Evolutionary conservation across 805 yeast genomes (phyloP), one percentile per base, ranked within the genome.

Genomic region (Wickerhamiella dianesei): DNA sequence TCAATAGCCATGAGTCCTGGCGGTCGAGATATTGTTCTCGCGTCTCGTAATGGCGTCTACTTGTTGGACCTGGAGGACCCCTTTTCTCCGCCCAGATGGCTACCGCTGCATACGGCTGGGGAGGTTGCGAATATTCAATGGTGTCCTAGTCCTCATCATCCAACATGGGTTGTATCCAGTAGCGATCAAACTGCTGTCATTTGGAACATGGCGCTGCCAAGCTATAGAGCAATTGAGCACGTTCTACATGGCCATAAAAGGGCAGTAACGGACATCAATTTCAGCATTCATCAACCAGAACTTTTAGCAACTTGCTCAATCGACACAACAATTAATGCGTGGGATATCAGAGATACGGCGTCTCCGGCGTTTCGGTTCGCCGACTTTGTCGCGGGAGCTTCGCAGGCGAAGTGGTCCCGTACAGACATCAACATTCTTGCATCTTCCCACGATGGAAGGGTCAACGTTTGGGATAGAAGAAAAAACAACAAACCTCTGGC

Each of bases 101-200:
- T 92, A 14, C 94, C 80, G 47, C 96, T 92, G 59, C 72, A 79
- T 35, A 89, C 96, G 0, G 79, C 94, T 0, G 92, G 97, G 97
- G 97, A 92, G 62, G 98, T 92, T 2, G 96, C 98, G 0, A 96
- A 89, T 61, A 96, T 89, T 1, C 97, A 92, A 63, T 92, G 98
- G 97, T 84, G 94, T 2, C 96, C 96, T 0, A 96, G 92, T 60
- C 70, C 74, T 4, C 72, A 79, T 1, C 84, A 83, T 53, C 89
- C 95, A 1, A 71, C 81, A 4, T 88, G 96, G 95, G 85, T 92
- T 40, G 81, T 89, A 1, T 84, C 95, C 0, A 86, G 97, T 0
- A 82, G 95, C 1, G 92, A 89, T 62, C 98, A 89, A 60, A 89
- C 89, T 65, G 97, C 95, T 1, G 70, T 92, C 59, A 76, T 92